Evolutionary conservation across 2,329 filamentous ascomycete genomes (phyloP).

Genomic region (Alternaria dauci): DNA sequence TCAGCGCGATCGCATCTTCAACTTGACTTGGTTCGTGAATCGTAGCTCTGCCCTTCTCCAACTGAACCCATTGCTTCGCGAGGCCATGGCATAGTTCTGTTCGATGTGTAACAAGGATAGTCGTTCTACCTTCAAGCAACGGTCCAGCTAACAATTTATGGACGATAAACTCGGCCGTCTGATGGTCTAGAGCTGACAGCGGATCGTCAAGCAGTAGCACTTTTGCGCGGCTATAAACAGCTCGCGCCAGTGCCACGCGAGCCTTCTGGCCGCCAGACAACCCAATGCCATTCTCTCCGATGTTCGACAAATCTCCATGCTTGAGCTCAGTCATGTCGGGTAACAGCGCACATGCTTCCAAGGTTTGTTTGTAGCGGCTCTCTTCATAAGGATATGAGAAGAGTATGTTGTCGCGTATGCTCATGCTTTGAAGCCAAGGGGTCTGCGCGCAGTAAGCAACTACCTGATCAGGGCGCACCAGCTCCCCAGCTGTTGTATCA

Average conservation of each 20-base stretch:
- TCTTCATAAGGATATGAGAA: constrained; percentile 74
- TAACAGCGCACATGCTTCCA: constrained; percentile 69
- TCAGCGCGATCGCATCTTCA: constrained; percentile 55
- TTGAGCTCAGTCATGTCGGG: constrained; percentile 70
- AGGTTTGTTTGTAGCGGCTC: constrained; percentile 71
- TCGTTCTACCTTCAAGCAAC: constrained; percentile 62
- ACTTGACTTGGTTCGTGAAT: constrained; percentile 54
- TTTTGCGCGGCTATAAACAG: constrained; percentile 65
- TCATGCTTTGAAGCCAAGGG: constrained; percentile 75
- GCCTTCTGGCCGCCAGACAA: constrained; percentile 69
- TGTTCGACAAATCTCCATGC: constrained; percentile 68
- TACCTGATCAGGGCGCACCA: constrained; percentile 63
- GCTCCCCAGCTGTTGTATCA: constrained; percentile 61
- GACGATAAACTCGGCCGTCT: constrained; percentile 70
- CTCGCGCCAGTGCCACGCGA: constrained; percentile 67
- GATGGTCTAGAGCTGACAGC: constrained; percentile 68
- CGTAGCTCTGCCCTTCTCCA: constrained; percentile 67
- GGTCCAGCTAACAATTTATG: constrained; percentile 64
- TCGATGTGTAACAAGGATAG: constrained; percentile 70
- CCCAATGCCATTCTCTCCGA: constrained; percentile 69
- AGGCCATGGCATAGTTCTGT: constrained; percentile 75
- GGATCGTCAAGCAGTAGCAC: constrained; percentile 68
- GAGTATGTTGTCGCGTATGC: constrained; percentile 72
- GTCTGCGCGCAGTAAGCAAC: constrained; percentile 72
- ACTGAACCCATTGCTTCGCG: constrained; percentile 76